Conservation (phyloP, 306 rosid species). For the Vachellia collinsii region DNA sequence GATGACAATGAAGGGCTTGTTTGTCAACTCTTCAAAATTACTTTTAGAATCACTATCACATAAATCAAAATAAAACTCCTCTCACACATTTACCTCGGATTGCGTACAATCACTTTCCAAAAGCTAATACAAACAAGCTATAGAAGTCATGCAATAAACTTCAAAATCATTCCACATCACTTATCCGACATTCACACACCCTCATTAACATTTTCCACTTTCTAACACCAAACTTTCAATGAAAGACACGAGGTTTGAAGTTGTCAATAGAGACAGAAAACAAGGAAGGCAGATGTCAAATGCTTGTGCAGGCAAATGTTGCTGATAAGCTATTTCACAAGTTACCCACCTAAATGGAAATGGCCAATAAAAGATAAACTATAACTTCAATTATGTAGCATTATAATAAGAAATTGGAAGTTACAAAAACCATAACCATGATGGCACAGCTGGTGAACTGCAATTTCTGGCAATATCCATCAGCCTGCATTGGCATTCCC, state of each 20-base stretch:
- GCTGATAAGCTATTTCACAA: conserved; percentile 10
- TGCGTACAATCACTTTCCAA: too few species aligned
- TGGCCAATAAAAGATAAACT: conserved; percentile 35
- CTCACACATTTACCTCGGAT: too few species aligned
- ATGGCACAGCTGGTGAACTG: conserved; percentile 24
- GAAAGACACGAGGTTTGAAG: neutral
- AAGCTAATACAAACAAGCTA: too few species aligned
- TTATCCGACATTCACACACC: neutral
- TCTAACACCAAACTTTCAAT: neutral
- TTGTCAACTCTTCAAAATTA: too few species aligned
- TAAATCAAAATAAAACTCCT: too few species aligned
- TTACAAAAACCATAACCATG: neutral
- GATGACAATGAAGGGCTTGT: neutral
- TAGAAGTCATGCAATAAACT: neutral
- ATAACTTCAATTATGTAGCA: neutral
- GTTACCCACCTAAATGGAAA: conserved; percentile 13
- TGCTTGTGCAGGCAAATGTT: neutral
- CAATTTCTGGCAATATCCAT: conserved; percentile 34
- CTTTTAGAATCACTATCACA: too few species aligned
- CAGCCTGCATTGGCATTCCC: conserved; percentile 22
- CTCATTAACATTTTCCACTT: neutral
- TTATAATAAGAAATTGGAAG: conserved; percentile 3
- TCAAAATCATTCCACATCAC: neutral
- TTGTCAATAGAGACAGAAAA: neutral
- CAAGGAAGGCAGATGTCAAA: conserved; percentile 13